Evolutionary conservation across 2,329 filamentous ascomycete genomes (phyloP).

Genomic region (Akanthomyces lecanii): DNA sequence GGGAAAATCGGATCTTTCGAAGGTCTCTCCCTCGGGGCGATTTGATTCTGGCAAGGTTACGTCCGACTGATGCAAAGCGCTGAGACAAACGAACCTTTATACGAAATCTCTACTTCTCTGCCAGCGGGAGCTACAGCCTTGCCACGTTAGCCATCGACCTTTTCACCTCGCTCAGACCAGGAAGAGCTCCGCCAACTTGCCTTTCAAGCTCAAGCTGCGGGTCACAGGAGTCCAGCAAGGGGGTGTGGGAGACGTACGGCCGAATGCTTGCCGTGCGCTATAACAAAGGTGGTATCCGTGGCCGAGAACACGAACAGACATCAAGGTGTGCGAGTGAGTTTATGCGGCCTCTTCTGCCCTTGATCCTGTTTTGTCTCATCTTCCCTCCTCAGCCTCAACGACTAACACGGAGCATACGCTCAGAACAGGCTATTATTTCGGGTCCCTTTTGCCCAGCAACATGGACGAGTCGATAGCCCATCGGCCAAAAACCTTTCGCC

Average conservation of each 20-base stretch:
- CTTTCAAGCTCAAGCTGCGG: background rate
- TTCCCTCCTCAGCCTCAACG: background rate
- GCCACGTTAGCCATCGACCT: background rate
- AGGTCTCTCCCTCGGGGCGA: background rate
- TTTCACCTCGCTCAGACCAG: background rate
- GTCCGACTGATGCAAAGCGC: background rate
- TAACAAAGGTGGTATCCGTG: background rate
- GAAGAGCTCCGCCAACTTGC: background rate
- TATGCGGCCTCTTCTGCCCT: background rate
- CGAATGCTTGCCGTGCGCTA: background rate
- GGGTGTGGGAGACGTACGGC: background rate
- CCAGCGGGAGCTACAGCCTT: background rate
- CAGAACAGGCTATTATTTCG: background rate
- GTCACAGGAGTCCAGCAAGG: background rate
- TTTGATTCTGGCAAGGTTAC: background rate
- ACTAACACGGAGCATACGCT: background rate
- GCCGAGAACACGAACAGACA: background rate
- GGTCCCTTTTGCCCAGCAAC: background rate
- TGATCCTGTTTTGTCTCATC: background rate
- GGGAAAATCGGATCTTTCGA: background rate
- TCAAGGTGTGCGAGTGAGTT: constrained; percentile 2
- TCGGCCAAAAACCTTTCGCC: background rate
- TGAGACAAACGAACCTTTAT: constrained; percentile 6
- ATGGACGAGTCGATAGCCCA: background rate
- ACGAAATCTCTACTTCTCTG: background rate